A percentile compares a stretch with the other conserved stretches of the same genome.
These are phyloP conservation scores for Rhizopogon vesiculosus DNA, from an alignment of 768 basidiomycete species.

Conservation along the genomic window DNA sequence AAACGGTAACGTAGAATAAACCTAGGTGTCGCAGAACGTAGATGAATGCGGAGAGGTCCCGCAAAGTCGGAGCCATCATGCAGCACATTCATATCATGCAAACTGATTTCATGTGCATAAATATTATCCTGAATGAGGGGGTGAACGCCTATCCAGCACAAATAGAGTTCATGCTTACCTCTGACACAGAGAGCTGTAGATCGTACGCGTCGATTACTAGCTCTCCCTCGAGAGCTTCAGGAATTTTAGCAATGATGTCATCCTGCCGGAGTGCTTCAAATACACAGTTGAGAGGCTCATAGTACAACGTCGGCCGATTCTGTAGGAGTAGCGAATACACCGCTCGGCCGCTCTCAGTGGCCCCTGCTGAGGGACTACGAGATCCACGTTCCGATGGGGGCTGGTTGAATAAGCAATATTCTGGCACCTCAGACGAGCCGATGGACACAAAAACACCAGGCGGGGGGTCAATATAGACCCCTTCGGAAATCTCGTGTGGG, in stretches of 20 bases:
- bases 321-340: slow-evolving; percentile 48
- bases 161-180: slow-evolving; percentile 37
- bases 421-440: slow-evolving; percentile 33
- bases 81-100: slow-evolving; percentile 68
- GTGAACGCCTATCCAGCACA: slow-evolving; percentile 1
- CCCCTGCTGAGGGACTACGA: slow-evolving; percentile 17
- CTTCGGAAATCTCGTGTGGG: slow-evolving; percentile 60
- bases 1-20: slow-evolving; percentile 64
- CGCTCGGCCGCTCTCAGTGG: slow-evolving; percentile 12
- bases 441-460: slow-evolving; percentile 58
- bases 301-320: slow-evolving; percentile 66
- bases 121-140: slow-evolving; percentile 54
- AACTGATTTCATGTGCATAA: slow-evolving; percentile 60
- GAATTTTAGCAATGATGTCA: slow-evolving; percentile 40
- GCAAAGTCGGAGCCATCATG: slow-evolving; percentile 60
- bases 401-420: slow-evolving; percentile 55
- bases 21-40: slow-evolving; percentile 46
- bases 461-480: slow-evolving; percentile 71
- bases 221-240: slow-evolving; percentile 53
- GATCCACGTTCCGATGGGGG: slow-evolving; percentile 28
- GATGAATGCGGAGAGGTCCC: slow-evolving; percentile 59
- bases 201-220: slow-evolving; percentile 69
- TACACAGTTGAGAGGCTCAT: slow-evolving; percentile 65
- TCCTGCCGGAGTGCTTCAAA: slow-evolving; percentile 73
- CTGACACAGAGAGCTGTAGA: slow-evolving; percentile 56